Conservation (phyloP, 306 rosid genomes). For the Rosa lucieae region DNA sequence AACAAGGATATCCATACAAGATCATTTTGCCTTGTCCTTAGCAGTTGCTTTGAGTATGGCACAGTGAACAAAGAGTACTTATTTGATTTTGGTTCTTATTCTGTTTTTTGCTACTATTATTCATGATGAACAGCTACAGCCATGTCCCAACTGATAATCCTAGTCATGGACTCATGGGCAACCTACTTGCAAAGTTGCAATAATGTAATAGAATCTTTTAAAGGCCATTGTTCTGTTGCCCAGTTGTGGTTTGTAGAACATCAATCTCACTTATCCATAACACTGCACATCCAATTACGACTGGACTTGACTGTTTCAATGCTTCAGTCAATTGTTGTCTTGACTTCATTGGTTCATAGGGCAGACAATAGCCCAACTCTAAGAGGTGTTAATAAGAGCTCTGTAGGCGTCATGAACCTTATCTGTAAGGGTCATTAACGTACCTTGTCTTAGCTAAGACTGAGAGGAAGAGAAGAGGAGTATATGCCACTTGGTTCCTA, state of each 20-base stretch:
- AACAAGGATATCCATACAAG: constrained; percentile 27
- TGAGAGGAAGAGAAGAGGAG: too few relatives aligned
- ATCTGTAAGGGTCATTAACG: too few relatives aligned
- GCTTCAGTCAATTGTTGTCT: neutral
- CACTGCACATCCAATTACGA: too few relatives aligned
- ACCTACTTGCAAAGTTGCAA: constrained; percentile 28
- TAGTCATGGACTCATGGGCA: constrained; percentile 24
- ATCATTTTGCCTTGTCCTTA: constrained; percentile 40
- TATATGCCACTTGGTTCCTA: too few relatives aligned
- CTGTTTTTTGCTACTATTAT: neutral
- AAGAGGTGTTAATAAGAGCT: too few relatives aligned
- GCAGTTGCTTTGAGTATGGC: constrained; percentile 30
- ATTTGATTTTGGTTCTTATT: constrained; percentile 14
- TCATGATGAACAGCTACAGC: constrained; percentile 11
- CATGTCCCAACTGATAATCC: constrained; percentile 27
- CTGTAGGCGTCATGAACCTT: too few relatives aligned
- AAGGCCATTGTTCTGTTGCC: neutral
- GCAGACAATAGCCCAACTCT: too few relatives aligned
- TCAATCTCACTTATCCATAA: too few relatives aligned
- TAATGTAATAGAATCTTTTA: constrained; percentile 26
- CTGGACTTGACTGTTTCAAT: too few relatives aligned
- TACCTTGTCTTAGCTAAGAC: too few relatives aligned
- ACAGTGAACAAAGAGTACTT: constrained; percentile 10
- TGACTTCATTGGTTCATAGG: neutral
- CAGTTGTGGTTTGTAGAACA: neutral